Evolutionary conservation across 2,329 filamentous ascomycete genomes (phyloP).

Genomic region (Trichoderma atrobrunneum): DNA sequence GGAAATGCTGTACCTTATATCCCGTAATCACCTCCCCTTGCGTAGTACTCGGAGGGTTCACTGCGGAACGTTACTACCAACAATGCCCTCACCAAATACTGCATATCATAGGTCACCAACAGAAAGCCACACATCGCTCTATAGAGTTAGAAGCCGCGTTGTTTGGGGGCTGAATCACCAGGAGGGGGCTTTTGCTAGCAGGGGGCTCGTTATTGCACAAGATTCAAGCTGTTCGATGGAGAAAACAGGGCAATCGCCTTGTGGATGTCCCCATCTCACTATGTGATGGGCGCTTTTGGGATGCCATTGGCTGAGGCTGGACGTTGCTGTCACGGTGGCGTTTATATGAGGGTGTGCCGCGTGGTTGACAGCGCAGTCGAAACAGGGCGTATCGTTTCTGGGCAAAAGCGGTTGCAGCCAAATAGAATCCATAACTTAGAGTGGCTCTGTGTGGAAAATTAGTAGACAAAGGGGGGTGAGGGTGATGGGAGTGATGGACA

Average conservation of each 20-base stretch:
- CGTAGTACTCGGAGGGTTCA: background rate
- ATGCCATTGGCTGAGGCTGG: background rate
- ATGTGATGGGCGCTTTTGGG: background rate
- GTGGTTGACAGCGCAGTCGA: background rate
- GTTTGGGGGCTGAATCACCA: background rate
- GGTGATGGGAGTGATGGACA: too few species aligned
- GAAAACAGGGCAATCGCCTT: background rate
- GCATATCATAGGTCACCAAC: background rate
- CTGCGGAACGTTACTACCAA: background rate
- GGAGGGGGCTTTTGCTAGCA: background rate
- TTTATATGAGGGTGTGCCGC: background rate
- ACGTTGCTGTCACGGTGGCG: background rate
- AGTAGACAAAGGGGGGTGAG: background rate
- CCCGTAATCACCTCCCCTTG: background rate
- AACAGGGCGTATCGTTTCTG: background rate
- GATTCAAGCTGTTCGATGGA: background rate
- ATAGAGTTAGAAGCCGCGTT: background rate
- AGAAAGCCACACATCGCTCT: background rate
- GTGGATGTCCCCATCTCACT: background rate
- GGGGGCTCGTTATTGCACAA: background rate
- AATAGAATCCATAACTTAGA: too few species aligned
- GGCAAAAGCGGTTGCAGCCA: background rate
- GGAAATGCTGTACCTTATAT: background rate
- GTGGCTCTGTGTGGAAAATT: background rate
- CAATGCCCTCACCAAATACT: background rate